Percentiles rank a stretch among this genome's conserved stretches.
Conservation (phyloP, 768 basidiomycete species). For the Agaricus subrufescens region DNA sequence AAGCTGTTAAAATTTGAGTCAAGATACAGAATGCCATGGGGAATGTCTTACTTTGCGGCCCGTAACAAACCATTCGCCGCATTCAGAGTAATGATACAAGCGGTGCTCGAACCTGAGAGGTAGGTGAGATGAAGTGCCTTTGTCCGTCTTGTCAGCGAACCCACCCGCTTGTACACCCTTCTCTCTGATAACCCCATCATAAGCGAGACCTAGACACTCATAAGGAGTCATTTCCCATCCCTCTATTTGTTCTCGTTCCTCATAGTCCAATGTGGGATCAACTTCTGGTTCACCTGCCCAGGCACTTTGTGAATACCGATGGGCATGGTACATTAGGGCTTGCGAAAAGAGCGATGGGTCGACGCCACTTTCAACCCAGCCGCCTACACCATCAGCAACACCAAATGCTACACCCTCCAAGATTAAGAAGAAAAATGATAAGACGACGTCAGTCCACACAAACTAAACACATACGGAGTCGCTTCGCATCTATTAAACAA, state of each 20-base stretch:
- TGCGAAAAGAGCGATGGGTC: constrained; percentile 92
- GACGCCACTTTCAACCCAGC: constrained; percentile 80
- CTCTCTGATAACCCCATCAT: constrained; percentile 67
- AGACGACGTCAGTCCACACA: constrained; percentile 13
- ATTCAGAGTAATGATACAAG: constrained; percentile 71
- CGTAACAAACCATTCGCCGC: constrained; percentile 70
- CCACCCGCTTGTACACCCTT: constrained; percentile 62
- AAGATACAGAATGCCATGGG: not conserved
- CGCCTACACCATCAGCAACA: constrained; percentile 91
- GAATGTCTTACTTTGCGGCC: constrained; percentile 62
- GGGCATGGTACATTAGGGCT: constrained; percentile 83
- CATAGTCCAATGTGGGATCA: constrained; percentile 72
- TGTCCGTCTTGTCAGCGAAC: constrained; percentile 21
- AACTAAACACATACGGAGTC: constrained; percentile 56
- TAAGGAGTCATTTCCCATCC: constrained; percentile 75
- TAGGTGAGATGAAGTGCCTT: not conserved
- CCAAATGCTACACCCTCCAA: constrained; percentile 72
- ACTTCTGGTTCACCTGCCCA: constrained; percentile 85
- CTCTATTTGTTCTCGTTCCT: constrained; percentile 57
- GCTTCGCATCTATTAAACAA: constrained; percentile 59
- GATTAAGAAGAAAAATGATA: constrained; percentile 22
- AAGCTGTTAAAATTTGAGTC: constrained; percentile 37
- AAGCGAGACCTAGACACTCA: constrained; percentile 69
- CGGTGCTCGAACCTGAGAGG: constrained; percentile 76
- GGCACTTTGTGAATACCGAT: constrained; percentile 63